Evolutionary conservation across 257 asterid genomes (phyloP).

Genomic region (Nyctanthes arbortristis): DNA sequence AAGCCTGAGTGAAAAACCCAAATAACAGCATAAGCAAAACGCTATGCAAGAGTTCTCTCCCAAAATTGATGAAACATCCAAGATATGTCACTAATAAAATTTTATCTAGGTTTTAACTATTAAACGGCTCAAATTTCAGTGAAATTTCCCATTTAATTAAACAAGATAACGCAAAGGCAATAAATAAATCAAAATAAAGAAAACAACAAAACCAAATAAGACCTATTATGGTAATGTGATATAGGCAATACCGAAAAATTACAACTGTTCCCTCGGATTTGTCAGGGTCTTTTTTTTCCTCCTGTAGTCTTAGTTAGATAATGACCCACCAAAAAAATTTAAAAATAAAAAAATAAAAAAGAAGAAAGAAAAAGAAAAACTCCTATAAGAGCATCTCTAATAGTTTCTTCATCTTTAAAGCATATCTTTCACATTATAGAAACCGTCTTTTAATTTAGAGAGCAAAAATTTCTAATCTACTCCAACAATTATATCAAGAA

Average conservation of each 20-base stretch:
- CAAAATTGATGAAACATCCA: background rate
- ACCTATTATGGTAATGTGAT: background rate
- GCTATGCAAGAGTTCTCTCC: background rate
- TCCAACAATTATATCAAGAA: too few species aligned
- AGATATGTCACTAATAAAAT: background rate
- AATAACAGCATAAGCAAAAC: background rate
- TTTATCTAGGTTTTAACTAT: background rate
- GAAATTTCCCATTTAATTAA: background rate
- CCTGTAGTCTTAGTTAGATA: too few species aligned
- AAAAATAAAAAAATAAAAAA: too few species aligned
- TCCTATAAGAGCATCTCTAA: too few species aligned
- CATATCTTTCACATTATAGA: too few species aligned
- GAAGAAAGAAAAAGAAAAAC: too few species aligned
- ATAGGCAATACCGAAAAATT: background rate
- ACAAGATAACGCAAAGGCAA: background rate
- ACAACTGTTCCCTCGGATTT: background rate
- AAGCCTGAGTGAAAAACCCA: background rate
- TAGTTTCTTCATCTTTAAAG: too few species aligned
- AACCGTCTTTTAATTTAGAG: too few species aligned
- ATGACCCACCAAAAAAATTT: too few species aligned
- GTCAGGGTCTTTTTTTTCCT: background rate
- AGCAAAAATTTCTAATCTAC: too few species aligned
- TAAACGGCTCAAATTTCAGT: background rate
- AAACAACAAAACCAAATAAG: background rate
- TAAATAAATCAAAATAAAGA: background rate